Evolutionary conservation across 176 grass and related monocot genomes (phyloP).

Genomic region (Carex parvula): DNA sequence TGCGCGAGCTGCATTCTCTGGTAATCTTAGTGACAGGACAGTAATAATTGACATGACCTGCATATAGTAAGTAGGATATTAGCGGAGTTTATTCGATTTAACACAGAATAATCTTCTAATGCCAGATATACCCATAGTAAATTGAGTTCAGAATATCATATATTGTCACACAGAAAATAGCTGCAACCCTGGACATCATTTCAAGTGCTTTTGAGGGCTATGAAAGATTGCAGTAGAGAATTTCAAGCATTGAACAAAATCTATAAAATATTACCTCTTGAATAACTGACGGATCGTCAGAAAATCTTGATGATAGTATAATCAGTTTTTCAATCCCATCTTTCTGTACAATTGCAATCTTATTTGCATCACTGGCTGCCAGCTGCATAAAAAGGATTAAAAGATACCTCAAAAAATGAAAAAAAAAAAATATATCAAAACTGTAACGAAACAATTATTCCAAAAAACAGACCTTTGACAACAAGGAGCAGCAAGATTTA

Average conservation of each 20-base stretch:
- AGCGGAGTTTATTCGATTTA: neutral
- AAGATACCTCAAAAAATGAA: constrained; percentile 28
- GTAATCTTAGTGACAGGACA: constrained; percentile 69
- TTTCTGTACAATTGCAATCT: constrained; percentile 64
- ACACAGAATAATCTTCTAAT: constrained; percentile 12
- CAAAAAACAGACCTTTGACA: constrained; percentile 65
- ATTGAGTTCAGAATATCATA: constrained; percentile 3
- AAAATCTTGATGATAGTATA: constrained; percentile 64
- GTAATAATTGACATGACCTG: constrained; percentile 83
- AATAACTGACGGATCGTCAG: constrained; percentile 70
- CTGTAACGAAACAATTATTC: constrained; percentile 4
- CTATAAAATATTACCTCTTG: constrained; percentile 60
- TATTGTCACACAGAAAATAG: neutral
- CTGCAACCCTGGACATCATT: neutral
- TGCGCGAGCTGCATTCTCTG: constrained; percentile 74
- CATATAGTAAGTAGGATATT: constrained; percentile 17
- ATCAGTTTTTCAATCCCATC: constrained; percentile 69
- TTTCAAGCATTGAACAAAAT: neutral
- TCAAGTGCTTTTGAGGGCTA: neutral
- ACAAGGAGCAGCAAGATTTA: constrained; percentile 73
- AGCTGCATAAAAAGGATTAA: constrained; percentile 47
- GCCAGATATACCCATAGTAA: neutral
- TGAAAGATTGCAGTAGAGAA: neutral
- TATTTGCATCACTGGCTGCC: constrained; percentile 81
- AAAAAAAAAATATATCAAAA: neutral